Evolutionary conservation across 192 early-diverging fungal species (phyloP).

Genomic region (Coemansia sp.): DNA sequence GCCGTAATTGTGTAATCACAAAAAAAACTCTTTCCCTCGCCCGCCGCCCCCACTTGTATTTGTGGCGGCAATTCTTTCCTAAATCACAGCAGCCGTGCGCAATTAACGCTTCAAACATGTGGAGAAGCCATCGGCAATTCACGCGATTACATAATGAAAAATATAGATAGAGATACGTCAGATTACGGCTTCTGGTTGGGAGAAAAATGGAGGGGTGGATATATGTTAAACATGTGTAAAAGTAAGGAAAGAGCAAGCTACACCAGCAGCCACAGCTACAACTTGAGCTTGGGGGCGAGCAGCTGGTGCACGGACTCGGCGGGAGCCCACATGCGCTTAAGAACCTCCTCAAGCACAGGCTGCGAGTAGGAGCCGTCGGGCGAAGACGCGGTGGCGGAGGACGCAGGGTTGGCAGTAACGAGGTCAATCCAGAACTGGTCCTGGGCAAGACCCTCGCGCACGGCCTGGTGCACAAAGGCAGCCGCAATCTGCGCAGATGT

Average conservation of each 20-base stretch:
- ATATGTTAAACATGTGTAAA: background rate
- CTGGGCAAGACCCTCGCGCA: conserved; percentile 61
- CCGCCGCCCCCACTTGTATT: no score
- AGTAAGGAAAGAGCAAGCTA: background rate
- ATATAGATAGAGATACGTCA: no score
- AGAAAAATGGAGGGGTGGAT: background rate
- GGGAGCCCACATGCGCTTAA: conserved; percentile 49
- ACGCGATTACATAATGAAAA: no score
- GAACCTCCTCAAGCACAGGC: conserved; percentile 41
- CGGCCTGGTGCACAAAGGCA: conserved; percentile 72
- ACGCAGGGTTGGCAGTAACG: conserved; percentile 46
- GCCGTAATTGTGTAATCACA: no score
- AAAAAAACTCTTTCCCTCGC: no score
- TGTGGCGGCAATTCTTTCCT: no score
- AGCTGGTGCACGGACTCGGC: conserved; percentile 33
- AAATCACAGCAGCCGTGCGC: no score
- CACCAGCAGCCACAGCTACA: background rate
- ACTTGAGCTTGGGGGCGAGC: conserved; percentile 44
- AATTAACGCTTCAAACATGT: no score
- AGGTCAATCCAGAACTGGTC: conserved; percentile 55
- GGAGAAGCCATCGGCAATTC: no score
- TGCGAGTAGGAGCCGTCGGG: conserved; percentile 52
- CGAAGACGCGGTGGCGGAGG: conserved; percentile 21
- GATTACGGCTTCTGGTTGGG: background rate
- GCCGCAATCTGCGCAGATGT: conserved; percentile 79